Conservation (phyloP, 2,329 filamentous ascomycete genomes). For the Penicillium hordei region DNA sequence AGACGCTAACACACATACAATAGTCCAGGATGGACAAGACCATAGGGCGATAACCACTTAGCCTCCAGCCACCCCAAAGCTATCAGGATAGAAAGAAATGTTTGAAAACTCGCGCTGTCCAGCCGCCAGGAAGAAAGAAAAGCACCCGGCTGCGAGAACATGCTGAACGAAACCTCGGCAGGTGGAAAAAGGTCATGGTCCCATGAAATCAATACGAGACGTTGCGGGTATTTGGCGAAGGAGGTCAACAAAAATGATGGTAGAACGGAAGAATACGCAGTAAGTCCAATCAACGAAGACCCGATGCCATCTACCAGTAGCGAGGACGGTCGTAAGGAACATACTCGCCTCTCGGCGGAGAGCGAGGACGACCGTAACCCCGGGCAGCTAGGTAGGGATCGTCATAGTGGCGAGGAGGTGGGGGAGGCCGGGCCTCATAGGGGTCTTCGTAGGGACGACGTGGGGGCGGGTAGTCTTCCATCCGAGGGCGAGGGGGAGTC, state of each 20-base stretch:
- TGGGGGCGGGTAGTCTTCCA: constrained; percentile 71
- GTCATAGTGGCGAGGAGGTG: constrained; percentile 56
- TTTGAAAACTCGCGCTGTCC: constrained; percentile 5
- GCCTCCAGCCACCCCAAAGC: neutral
- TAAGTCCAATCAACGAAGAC: neutral
- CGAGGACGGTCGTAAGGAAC: constrained; percentile 45
- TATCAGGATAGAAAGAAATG: constrained; percentile 1
- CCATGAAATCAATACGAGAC: constrained; percentile 26
- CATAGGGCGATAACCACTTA: neutral
- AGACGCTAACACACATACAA: constrained; percentile 3
- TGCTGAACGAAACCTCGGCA: constrained; percentile 15
- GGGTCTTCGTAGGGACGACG: constrained; percentile 61
- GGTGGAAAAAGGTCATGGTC: constrained; percentile 17
- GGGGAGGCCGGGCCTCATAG: constrained; percentile 54
- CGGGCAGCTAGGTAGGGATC: constrained; percentile 60
- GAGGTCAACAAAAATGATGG: constrained; percentile 13
- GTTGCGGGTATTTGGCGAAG: constrained; percentile 23
- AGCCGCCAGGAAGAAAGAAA: constrained; percentile 10
- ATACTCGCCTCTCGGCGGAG: constrained; percentile 44
- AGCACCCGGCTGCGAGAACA: constrained; percentile 9
- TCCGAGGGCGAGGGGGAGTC: constrained; percentile 73
- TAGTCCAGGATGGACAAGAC: neutral
- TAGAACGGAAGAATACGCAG: constrained; percentile 18
- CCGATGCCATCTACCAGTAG: constrained; percentile 43
- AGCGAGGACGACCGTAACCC: constrained; percentile 53